phyloP scores from a whole-genome alignment of 1,284 basidiomycete genomes.

The Ustilago shanxiensis region DNA sequence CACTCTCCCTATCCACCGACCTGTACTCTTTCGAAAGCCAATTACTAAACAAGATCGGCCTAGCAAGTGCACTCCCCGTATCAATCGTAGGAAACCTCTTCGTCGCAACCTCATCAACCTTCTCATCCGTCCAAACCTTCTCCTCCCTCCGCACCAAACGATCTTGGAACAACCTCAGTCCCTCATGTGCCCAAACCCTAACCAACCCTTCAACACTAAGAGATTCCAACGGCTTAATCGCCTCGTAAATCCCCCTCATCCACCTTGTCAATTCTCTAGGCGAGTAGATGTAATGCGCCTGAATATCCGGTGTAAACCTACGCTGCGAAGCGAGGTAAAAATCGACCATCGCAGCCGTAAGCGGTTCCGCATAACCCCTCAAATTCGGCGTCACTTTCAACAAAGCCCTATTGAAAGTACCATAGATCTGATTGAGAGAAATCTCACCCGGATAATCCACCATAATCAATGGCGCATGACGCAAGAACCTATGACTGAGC shows the following conservation, averaged over 20 bases:
- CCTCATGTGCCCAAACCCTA: conserved; percentile 98
- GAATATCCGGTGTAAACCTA: conserved; percentile 92
- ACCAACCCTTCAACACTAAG: conserved; percentile 93
- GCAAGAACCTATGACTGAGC: conserved; percentile 93
- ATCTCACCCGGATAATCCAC: conserved; percentile 98
- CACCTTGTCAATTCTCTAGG: conserved; percentile 98
- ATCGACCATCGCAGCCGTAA: conserved; percentile 97
- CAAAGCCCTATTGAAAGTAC: conserved; percentile 96
- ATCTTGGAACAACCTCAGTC: conserved; percentile 96
- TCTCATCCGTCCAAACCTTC: conserved; percentile 87
- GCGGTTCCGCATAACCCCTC: conserved; percentile 90
- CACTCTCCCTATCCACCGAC: conserved; percentile 89
- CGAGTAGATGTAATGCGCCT: conserved; percentile 99
- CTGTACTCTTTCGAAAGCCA: conserved; percentile 99
- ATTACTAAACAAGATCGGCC: conserved; percentile 97
- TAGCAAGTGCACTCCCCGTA: conserved; percentile 78
- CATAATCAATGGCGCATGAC: conserved; percentile 99
- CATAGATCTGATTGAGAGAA: conserved; percentile 98
- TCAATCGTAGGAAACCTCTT: conserved; percentile 93
- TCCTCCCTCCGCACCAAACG: conserved; percentile 78
- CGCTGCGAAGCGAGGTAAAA: conserved; percentile 95
- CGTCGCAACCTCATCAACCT: conserved; percentile 86
- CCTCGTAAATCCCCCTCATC: conserved; percentile 97
- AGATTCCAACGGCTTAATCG: conserved; percentile 90
- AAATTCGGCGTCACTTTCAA: conserved; percentile 96